These are phyloP conservation scores for Sclerotinia spermophila DNA, from an alignment of 2,329 filamentous ascomycete genomes.

Conservation along the genomic window DNA sequence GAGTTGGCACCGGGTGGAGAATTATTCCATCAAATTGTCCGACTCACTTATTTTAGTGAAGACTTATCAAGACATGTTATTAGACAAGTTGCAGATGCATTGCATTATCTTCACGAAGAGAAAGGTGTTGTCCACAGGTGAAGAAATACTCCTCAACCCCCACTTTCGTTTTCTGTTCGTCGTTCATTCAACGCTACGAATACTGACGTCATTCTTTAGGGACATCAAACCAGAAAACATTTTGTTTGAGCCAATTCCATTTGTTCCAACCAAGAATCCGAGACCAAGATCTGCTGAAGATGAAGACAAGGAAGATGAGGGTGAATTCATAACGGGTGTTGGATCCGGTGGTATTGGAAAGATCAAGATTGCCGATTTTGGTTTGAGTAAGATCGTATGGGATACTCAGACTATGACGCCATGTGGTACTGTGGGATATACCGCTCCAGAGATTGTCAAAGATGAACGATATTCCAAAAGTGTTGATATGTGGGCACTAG, in stretches of 20 bases:
- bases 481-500: conserved; percentile 98
- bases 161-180: not conserved
- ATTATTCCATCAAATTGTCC: conserved; percentile 96
- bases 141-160: conserved; percentile 36
- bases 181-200: conserved; percentile 16
- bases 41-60: conserved; percentile 97
- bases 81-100: conserved; percentile 85
- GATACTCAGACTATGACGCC: conserved; percentile 98
- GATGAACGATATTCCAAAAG: conserved; percentile 98
- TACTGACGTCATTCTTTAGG: conserved; percentile 54
- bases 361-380: conserved; percentile 98
- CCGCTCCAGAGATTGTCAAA: conserved; percentile 96
- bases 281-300: conserved; percentile 83
- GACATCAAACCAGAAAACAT: conserved; percentile 99
- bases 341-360: conserved; percentile 87
- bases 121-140: conserved; percentile 96
- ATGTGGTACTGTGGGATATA: conserved; percentile 98
- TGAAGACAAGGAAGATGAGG: conserved; percentile 96
- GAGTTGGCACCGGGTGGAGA: conserved; percentile 94
- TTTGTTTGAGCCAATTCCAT: conserved; percentile 81
- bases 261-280: conserved; percentile 74
- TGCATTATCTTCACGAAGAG: conserved; percentile 92
- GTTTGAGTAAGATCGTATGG: conserved; percentile 96
- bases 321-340: conserved; percentile 78
- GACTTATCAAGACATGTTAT: conserved; percentile 94